Base-by-base conservation (phyloP, 805 yeast species). In the Nakazawaea pomicola region DNA sequence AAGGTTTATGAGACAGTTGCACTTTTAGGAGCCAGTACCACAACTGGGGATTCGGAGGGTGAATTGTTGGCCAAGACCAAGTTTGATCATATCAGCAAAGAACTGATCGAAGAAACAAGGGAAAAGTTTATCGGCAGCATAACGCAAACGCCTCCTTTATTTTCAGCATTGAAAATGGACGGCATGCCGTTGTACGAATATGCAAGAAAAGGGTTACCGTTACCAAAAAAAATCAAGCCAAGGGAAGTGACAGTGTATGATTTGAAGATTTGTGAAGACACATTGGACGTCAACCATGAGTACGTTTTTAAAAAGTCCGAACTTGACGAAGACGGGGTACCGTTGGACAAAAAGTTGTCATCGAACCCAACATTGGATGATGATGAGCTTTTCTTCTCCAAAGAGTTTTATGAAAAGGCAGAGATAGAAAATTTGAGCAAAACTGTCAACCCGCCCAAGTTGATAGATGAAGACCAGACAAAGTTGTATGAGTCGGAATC, bases 111-210 rank as follows among this genome's bases (percentile, higher is more conserved):
- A 10, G 55, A 61, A 2, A 67, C 80, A 0, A 73, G 77, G 18
- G 65, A 64, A 5, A 80, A 80, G 60, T 89, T 93, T 55, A 65
- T 78, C n/a, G 99, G 98, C 0, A 72, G 78, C 12, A 65, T 90
- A 39, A 72, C 72, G 50, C 99, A 93, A 61, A 83, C 95, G 0
- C 99, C 99, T 10, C 99, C 99, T 0, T 82, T 93, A 11, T 93
- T 78, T 60, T 86, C 96, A 14, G 99, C 99, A 0, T 66, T 95
- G 44, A 91, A 91, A 56, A 83, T 95, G 80, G 81, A 88, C 55
- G 99, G 99, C 14, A 88, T 81, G 62, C 95, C 95, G 3, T 65
- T 95, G 36, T 89, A 95, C 57, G 96, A 91, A 53, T 93, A 93
- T 58, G 99, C 99, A 1, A 72, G 99, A 48, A 76, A 83, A 47